Conservation (phyloP, 108 stramenopile genomes). For the Schizochytrium sp. region DNA sequence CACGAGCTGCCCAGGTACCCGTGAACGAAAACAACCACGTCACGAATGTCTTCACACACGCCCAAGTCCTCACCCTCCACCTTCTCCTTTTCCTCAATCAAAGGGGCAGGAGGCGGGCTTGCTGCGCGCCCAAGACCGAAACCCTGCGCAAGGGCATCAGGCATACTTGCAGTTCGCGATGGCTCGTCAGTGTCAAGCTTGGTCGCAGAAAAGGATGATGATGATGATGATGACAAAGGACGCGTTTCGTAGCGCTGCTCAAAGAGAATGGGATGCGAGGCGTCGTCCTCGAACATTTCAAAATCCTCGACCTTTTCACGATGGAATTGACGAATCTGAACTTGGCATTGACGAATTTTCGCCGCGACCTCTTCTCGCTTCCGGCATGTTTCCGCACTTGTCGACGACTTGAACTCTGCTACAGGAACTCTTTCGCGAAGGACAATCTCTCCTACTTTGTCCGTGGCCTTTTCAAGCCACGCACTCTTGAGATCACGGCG, state of each 20-base stretch:
- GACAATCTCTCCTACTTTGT: not conserved
- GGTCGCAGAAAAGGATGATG: not conserved
- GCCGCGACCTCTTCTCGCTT: not conserved
- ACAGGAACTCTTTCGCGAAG: not conserved
- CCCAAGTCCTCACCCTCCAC: not conserved
- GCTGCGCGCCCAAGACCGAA: too few species aligned
- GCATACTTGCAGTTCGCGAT: not conserved
- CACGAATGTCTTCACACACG: not conserved
- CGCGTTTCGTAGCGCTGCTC: not conserved
- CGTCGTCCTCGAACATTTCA: not conserved
- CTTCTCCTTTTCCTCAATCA: not conserved
- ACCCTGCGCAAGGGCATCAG: too few species aligned
- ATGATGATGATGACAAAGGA: not conserved
- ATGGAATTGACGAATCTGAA: not conserved
- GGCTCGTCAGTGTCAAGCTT: not conserved
- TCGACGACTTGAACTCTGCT: not conserved
- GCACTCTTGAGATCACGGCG: not conserved
- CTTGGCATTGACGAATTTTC: not conserved
- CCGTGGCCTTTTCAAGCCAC: not conserved
- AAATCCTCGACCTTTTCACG: not conserved
- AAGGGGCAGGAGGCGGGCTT: too few species aligned
- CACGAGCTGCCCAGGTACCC: conserved; percentile 9
- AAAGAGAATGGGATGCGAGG: not conserved
- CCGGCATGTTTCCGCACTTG: not conserved
- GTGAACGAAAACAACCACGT: conserved; percentile 9